Percentiles rank a stretch among this genome's conserved stretches.
Evolutionary conservation across 441 rosid genomes (phyloP).

Genomic region (Erodium trifolium): DNA sequence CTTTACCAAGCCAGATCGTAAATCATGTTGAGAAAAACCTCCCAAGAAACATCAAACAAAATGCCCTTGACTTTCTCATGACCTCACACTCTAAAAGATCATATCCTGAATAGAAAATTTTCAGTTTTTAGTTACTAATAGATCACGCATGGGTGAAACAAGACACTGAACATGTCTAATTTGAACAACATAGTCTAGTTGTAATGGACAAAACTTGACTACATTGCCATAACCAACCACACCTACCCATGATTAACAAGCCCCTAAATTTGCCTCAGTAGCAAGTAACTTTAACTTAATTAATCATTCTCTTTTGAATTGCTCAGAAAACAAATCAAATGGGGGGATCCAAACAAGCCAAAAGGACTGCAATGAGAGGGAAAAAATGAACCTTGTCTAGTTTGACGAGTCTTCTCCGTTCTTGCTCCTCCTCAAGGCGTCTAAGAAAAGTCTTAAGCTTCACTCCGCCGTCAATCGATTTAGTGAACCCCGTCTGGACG

Average conservation of each 20-base stretch:
- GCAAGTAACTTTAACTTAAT: neutral
- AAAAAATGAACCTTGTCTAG: constrained; percentile 22
- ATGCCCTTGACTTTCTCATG: neutral
- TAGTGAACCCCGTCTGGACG: constrained; percentile 4
- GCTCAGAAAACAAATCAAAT: neutral
- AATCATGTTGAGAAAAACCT: neutral
- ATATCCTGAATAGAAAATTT: neutral
- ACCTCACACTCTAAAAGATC: neutral
- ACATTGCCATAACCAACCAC: too few relatives aligned
- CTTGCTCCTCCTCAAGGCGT: constrained; percentile 40
- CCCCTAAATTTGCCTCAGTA: neutral
- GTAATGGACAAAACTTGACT: too few relatives aligned
- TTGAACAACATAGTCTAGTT: too few relatives aligned
- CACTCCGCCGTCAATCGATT: constrained; percentile 44
- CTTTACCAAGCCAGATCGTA: neutral
- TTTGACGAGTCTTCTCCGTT: constrained; percentile 30
- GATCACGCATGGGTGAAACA: neutral
- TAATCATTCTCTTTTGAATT: neutral
- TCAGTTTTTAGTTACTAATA: neutral
- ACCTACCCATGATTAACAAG: neutral
- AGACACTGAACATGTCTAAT: neutral
- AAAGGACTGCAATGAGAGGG: neutral
- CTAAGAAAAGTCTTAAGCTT: constrained; percentile 29
- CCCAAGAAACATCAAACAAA: neutral
- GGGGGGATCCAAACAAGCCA: constrained; percentile 4